Conservation (phyloP, 306 rosid species). For the Medicago lupulina region DNA sequence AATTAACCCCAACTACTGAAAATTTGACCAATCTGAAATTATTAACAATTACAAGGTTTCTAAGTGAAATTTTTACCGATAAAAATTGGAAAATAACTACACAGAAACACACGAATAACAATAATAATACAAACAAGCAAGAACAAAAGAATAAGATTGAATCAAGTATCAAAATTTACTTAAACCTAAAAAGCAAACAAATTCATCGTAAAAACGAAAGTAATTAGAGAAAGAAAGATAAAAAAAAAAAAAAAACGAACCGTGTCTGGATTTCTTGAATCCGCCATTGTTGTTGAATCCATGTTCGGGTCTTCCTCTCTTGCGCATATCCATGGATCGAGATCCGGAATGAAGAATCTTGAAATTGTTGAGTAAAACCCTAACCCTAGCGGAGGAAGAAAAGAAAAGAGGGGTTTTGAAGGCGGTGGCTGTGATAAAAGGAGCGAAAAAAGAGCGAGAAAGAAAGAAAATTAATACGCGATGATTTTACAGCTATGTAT, state of each 20-base stretch:
- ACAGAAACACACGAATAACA: not conserved
- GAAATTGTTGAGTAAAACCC: constrained; percentile 27
- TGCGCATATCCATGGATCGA: constrained; percentile 67
- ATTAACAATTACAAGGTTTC: not conserved
- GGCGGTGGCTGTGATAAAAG: constrained; percentile 26
- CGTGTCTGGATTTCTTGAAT: constrained; percentile 69
- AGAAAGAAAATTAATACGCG: too few relatives aligned
- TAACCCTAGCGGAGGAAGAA: constrained; percentile 43
- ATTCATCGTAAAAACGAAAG: constrained; percentile 1
- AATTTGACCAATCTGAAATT: constrained; percentile 13
- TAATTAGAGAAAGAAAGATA: not conserved
- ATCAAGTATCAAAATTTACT: not conserved
- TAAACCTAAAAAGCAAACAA: constrained; percentile 9
- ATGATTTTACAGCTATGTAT: too few relatives aligned
- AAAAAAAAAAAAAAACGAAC: constrained; percentile 43
- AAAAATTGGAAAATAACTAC: not conserved
- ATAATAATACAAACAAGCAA: not conserved
- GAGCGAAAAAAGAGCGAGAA: not conserved
- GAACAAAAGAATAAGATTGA: not conserved
- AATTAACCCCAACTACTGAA: constrained; percentile 5
- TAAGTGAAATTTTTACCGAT: constrained; percentile 6
- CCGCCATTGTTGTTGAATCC: constrained; percentile 65
- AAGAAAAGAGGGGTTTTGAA: constrained; percentile 45
- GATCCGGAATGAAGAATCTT: constrained; percentile 48
- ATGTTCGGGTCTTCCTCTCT: constrained; percentile 68